phyloP scores from a whole-genome alignment of 1,284 basidiomycete species.

The Stygiomarasmius scandens region DNA sequence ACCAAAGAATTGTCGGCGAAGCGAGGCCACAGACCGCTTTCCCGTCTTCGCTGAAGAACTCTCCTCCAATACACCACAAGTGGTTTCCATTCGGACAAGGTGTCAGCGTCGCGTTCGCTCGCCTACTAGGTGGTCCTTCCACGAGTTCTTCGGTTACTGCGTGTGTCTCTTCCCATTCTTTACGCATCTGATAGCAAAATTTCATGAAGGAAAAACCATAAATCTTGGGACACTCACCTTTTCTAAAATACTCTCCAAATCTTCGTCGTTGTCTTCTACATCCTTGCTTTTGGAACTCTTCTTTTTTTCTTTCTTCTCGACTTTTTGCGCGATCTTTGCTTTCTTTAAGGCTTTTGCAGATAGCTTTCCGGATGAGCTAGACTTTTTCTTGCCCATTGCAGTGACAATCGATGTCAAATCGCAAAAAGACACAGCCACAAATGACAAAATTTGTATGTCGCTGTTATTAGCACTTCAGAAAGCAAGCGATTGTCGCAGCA shows the following conservation, averaged over 20 bases:
- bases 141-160: slow-evolving; percentile 77
- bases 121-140: slow-evolving; percentile 76
- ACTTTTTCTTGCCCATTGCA: slow-evolving; percentile 54
- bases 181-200: slow-evolving; percentile 60
- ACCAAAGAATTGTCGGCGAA: background rate
- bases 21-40: slow-evolving; percentile 60
- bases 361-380: slow-evolving; percentile 44
- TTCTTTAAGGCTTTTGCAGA: slow-evolving; percentile 74
- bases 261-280: slow-evolving; percentile 69
- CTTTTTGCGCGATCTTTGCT: slow-evolving; percentile 68
- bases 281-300: slow-evolving; percentile 55
- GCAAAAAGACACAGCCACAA: no score
- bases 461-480: no score
- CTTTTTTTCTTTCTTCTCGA: slow-evolving; percentile 72
- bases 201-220: background rate
- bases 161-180: slow-evolving; percentile 76
- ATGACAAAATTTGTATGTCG: no score
- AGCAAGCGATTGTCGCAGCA: no score
- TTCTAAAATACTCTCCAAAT: slow-evolving; percentile 81
- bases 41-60: slow-evolving; percentile 83
- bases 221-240: slow-evolving; percentile 52
- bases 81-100: slow-evolving; percentile 79
- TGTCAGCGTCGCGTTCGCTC: slow-evolving; percentile 82
- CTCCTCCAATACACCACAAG: slow-evolving; percentile 82
- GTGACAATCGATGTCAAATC: no score